Base-by-base conservation (phyloP, 2,329 filamentous ascomycete species). In the Aspergillus pseudotamarii region DNA sequence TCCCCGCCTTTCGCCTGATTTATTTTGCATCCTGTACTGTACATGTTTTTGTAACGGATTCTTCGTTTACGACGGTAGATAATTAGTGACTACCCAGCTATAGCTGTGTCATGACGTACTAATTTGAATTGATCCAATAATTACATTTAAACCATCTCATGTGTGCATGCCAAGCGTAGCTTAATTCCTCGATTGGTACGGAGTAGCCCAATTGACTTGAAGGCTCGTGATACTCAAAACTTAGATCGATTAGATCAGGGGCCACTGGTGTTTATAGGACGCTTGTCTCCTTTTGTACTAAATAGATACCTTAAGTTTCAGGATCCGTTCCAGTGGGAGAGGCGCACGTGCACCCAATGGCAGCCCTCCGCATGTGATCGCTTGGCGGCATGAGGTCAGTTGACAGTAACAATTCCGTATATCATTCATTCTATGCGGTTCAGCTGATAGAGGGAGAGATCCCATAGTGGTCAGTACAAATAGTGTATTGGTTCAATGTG, bases 21-120 rank as follows among this genome's bases (percentile, higher is more conserved):
- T 59, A 23, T 53, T 59, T 32, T 59, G 30, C 58, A 54, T 63
- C 46, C 26, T 68, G 66, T 66, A 68, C 53, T 63, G 59, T 64
- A 59, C 61, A 63, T 61, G 50, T 55, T 34, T 54, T 58, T 57
- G 53, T 60, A 48, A 62, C 58, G 59, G 46, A 28, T 38, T 53
- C 32, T 26, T 57, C 54, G 32, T 61, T 60, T 48, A 61, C 50
- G 53, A 56, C 51, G 51, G 59, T 61, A 61, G 43, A 61, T 61
- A 61, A 57, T 61, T 55, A 54, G 58, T 59, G 58, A 38, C 57
- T 23, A 50, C 45, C 26, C 45, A 36, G 58, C 38, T 21, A 43
- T 51, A n/a, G 58, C 34, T 45, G 51, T 36, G 58, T 48, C 32
- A 60, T 38, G 50, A 60, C 45, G 28, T 38, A 45, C 28, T 55